Conservation (phyloP, 2,329 filamentous ascomycete genomes). For the Stachybotrys chlorohalonatus region DNA sequence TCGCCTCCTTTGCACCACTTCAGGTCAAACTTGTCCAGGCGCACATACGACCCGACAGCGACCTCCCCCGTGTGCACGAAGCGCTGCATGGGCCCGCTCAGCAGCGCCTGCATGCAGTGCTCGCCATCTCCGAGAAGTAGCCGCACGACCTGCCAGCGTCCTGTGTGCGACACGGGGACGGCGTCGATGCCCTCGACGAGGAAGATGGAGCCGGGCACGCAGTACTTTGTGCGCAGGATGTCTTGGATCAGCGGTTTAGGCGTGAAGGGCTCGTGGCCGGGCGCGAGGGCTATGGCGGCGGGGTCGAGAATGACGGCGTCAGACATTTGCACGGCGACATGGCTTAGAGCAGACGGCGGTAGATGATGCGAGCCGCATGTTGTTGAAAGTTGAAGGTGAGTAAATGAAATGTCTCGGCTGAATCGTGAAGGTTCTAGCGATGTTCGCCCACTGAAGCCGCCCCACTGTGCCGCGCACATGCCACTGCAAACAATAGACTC, state of each 20-base stretch:
- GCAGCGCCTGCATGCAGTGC: slow-evolving; percentile 44
- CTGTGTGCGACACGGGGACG: slow-evolving; percentile 22
- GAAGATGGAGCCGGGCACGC: slow-evolving; percentile 37
- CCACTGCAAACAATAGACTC: too few relatives aligned
- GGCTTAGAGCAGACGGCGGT: not conserved
- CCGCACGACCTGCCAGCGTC: slow-evolving; percentile 33
- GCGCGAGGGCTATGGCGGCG: slow-evolving; percentile 13
- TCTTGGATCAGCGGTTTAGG: slow-evolving; percentile 34
- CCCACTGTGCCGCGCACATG: too few relatives aligned
- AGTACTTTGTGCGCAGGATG: slow-evolving; percentile 38
- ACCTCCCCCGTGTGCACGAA: slow-evolving; percentile 37
- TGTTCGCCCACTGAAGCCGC: too few relatives aligned
- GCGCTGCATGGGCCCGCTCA: slow-evolving; percentile 35
- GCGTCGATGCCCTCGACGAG: slow-evolving; percentile 37
- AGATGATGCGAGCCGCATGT: too few relatives aligned
- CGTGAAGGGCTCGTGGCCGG: slow-evolving; percentile 14
- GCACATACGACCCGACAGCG: slow-evolving; percentile 38
- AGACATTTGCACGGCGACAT: slow-evolving; percentile 14
- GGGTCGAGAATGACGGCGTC: slow-evolving; percentile 12
- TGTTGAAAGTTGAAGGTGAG: too few relatives aligned
- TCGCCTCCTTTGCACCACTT: slow-evolving; percentile 12
- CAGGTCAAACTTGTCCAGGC: slow-evolving; percentile 31
- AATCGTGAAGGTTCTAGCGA: too few relatives aligned
- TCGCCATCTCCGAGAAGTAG: slow-evolving; percentile 44
- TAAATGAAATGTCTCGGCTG: too few relatives aligned